Evolutionary conservation across 2,329 filamentous ascomycete genomes (phyloP).

Genomic region (Amauroascus verrucosus): DNA sequence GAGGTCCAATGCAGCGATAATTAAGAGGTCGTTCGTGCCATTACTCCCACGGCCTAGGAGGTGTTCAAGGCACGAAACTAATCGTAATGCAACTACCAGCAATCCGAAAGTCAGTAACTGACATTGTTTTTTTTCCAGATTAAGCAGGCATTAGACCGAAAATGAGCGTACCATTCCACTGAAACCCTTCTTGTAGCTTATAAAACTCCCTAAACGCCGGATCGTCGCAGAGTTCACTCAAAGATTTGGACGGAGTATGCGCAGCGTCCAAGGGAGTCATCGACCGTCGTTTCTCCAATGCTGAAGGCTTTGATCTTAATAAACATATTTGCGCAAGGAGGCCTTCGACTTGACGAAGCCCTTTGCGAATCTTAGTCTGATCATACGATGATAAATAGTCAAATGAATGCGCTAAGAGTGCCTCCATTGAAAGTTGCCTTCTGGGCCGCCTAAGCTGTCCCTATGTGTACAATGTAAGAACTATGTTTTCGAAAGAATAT

Average conservation of each 20-base stretch:
- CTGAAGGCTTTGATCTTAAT: slow-evolving; percentile 35
- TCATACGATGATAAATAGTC: slow-evolving; percentile 94
- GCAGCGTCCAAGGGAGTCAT: slow-evolving; percentile 31
- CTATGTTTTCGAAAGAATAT: background rate
- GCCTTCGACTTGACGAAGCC: slow-evolving; percentile 84
- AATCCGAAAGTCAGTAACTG: background rate
- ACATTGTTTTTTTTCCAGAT: background rate
- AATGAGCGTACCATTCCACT: slow-evolving; percentile 65
- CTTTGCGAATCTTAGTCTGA: slow-evolving; percentile 80
- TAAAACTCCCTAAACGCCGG: slow-evolving; percentile 93
- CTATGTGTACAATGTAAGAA: background rate
- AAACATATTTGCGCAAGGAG: slow-evolving; percentile 91
- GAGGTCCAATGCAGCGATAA: slow-evolving; percentile 76
- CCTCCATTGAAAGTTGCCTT: slow-evolving; percentile 56
- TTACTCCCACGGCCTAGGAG: slow-evolving; percentile 72
- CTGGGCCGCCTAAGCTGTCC: background rate
- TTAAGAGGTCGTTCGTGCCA: slow-evolving; percentile 76
- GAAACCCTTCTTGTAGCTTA: slow-evolving; percentile 90
- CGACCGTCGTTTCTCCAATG: slow-evolving; percentile 35
- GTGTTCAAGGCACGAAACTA: slow-evolving; percentile 76
- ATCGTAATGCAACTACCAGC: slow-evolving; percentile 59
- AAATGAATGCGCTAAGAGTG: slow-evolving; percentile 82
- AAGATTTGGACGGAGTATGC: slow-evolving; percentile 47
- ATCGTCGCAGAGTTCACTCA: slow-evolving; percentile 64
- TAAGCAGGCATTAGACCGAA: background rate